Conservation (phyloP, 441 rosid species). For the Arabidopsis hybrid region DNA sequence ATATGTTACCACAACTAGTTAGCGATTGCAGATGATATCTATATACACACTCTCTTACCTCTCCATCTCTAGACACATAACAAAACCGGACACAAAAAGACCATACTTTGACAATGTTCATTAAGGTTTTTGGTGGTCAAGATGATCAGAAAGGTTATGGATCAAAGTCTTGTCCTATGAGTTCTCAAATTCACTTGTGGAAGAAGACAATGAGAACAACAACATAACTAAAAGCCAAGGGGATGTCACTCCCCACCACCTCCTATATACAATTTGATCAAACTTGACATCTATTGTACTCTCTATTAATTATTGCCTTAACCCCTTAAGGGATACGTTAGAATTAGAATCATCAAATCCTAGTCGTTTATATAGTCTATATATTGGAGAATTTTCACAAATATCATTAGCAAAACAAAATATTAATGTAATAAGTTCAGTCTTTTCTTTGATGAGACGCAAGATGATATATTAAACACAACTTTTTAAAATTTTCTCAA, state of each 20-base stretch:
- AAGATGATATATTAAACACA: not conserved
- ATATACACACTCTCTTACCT: not conserved
- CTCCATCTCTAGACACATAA: not conserved
- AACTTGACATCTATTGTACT: not conserved
- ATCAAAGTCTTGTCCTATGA: not conserved
- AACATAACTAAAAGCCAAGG: not conserved
- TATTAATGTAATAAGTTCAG: not conserved
- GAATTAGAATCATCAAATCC: not conserved
- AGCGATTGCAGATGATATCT: not conserved
- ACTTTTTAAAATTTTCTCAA: not conserved
- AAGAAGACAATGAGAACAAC: not conserved
- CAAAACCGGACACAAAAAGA: not conserved
- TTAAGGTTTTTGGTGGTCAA: not conserved
- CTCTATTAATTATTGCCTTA: not conserved
- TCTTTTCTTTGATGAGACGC: not conserved
- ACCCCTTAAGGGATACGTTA: no score
- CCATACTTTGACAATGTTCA: not conserved
- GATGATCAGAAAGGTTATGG: not conserved
- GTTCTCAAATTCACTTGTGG: not conserved
- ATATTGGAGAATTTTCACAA: not conserved
- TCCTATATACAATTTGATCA: no score
- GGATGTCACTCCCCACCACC: not conserved
- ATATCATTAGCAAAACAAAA: not conserved
- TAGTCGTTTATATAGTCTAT: not conserved
- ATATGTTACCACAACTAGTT: not conserved